phyloP scores from a whole-genome alignment of 306 rosid species.

The Dryas octopetala region DNA sequence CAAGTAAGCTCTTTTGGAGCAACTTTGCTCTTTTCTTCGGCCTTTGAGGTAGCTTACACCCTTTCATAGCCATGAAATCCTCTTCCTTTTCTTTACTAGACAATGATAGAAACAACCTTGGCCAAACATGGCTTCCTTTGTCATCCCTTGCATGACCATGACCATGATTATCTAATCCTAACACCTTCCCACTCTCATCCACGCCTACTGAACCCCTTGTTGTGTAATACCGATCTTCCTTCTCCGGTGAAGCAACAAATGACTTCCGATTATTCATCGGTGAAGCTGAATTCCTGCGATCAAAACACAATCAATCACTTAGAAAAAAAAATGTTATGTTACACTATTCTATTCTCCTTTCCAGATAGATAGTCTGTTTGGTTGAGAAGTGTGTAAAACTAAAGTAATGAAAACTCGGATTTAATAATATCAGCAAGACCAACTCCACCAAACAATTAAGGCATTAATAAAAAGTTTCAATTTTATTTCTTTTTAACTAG shows the following conservation, averaged over 20 bases:
- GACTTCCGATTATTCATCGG: slow-evolving; percentile 32
- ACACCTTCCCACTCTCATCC: slow-evolving; percentile 49
- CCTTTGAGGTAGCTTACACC: slow-evolving; percentile 61
- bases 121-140: slow-evolving; percentile 44
- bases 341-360: neutral
- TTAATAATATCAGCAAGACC: neutral
- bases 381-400: neutral
- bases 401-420: neutral
- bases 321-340: neutral
- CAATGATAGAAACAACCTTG: slow-evolving; percentile 48
- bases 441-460: slow-evolving; percentile 4
- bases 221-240: slow-evolving; percentile 59
- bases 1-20: slow-evolving; percentile 51
- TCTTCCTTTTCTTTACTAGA: slow-evolving; percentile 63
- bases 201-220: slow-evolving; percentile 56
- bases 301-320: neutral
- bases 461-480: neutral
- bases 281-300: slow-evolving; percentile 30
- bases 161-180: slow-evolving; percentile 32
- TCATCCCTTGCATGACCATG: slow-evolving; percentile 36
- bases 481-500: neutral
- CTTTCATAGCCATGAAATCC: slow-evolving; percentile 69
- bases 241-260: slow-evolving; percentile 39
- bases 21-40: slow-evolving; percentile 59
- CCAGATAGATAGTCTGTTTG: neutral